Evolutionary conservation across 2,329 filamentous ascomycete species (phyloP), one percentile per base, ranked within the genome.

Genomic region (Pestalotiopsis sp.): DNA sequence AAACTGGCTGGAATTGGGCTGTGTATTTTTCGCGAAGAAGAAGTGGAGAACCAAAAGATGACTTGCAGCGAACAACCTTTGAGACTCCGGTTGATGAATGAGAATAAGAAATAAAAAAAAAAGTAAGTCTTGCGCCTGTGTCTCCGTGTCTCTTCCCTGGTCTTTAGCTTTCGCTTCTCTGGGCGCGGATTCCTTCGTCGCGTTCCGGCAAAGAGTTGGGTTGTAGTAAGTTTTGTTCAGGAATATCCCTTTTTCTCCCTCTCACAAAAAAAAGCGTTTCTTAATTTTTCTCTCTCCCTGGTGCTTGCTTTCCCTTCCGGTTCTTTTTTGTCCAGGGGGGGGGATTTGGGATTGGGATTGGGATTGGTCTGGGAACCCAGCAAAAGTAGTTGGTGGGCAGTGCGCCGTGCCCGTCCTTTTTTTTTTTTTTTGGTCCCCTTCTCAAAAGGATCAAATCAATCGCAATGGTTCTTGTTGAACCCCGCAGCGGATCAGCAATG

Each of bases 401-500:
- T 52, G 45, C 45, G 45, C 45, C n/a, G 45, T 14, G 45, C 45
- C 45, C 45, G 45, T 52, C 45, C 31, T 36, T 36, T 36, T 36
- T 36, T 36, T 36, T 31, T 36, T 31, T 31, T 31, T 27, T n/a
- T n/a, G n/a, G 3, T 27, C 25, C 4, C 31, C 31, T 36, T 9
- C n/a, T 49, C 11, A 9, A 52, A 52, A n/a, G 45, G 45, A 52
- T 52, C 45, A 17, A 17, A 52, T 52, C 17, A 20, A 17, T 52
- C n/a, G 45, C 45, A 36, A 52, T 52, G 45, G 45, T 52, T 52
- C 31, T 36, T n/a, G 17, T 49, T 62, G 59, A 62, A 59, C 59
- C 59, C 59, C 59, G 59, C 59, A 62, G 59, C 59, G 59, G 59
- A 62, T 62, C 59, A 52, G 17, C 45, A 52, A 52, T 52, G 45